Evolutionary conservation across 1,139 yeast species (phyloP), one percentile per base, ranked within the genome.

Genomic region (Scheffersomyces segobiensis): DNA sequence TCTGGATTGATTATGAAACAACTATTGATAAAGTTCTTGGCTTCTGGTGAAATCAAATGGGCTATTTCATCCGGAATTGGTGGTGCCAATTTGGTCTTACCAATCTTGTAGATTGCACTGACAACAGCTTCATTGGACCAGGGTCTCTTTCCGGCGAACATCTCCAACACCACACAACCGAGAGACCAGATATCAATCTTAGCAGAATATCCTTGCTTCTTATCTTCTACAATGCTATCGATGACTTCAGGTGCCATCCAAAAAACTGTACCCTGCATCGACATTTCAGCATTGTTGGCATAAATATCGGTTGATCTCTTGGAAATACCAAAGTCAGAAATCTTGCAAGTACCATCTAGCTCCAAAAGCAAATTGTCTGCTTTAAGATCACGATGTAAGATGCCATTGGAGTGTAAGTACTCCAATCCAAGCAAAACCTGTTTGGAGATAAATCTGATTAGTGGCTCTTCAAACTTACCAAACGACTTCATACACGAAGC

Each of bases 211-310:
- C 98, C 98, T 70, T 89, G 97, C 64, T 89, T 90, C 57, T 87
- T 88, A 66, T 89, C 90, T 67, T 84, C 87, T 5, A 86, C 87
- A 49, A 86, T 87, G 65, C 88, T 88, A 69, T 91, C 92, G 58
- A 96, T 93, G 60, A 96, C 97, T 71, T 96, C 99, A 0, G 99
- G 99, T 0, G 99, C 99, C 99, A 96, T 96, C 99, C 99, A 96
- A 71, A 93, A 96, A 2, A 96, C 93, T 0, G 99, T 93, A 21
- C 99, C 99, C 74, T 96, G 97, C 74, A 79, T 77, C 17, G 98
- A 93, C 97, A 93, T 91, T 59, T 92, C 97, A 2, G 97, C 93
- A 66, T 91, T 88, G 69, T 95, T 93, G 26, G 91, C 88, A 71
- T 95, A 95, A 50, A 95, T 91, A 70, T 95, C 95, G 62, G 86